Percentiles rank a stretch among this genome's conserved stretches.
phyloP scores from a whole-genome alignment of 257 asterid species.

The Nicotiana paniculata region DNA sequence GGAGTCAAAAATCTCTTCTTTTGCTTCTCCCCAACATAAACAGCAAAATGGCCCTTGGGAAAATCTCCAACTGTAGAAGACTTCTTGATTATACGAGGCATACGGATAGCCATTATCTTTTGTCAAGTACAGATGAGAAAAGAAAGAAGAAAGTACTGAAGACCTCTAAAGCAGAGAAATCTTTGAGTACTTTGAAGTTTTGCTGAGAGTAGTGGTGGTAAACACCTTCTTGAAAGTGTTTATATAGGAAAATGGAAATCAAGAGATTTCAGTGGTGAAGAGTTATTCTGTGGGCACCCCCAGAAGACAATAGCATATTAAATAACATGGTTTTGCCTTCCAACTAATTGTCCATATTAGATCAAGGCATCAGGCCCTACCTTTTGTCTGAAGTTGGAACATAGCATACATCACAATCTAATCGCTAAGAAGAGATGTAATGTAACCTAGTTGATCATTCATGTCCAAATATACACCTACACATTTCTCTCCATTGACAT shows the following conservation, averaged over 20 bases:
- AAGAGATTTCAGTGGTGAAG: not conserved
- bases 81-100: constrained; percentile 10
- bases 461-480: too few relatives aligned
- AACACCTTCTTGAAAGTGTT: not conserved
- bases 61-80: constrained; percentile 4
- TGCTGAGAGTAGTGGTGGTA: not conserved
- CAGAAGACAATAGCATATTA: not conserved
- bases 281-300: not conserved
- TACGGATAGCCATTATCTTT: constrained; percentile 17
- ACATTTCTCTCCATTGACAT: too few relatives aligned
- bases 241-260: not conserved
- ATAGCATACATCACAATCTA: too few relatives aligned
- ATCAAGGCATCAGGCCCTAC: not conserved
- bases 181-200: not conserved
- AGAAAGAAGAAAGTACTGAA: not conserved
- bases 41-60: constrained; percentile 25
- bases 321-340: constrained; percentile 5
- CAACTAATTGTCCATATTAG: not conserved
- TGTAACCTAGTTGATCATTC: too few relatives aligned
- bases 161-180: not conserved
- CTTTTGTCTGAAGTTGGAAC: too few relatives aligned
- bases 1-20: constrained; percentile 27
- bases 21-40: constrained; percentile 30
- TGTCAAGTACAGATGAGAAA: not conserved
- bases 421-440: too few relatives aligned